Conservation (phyloP, 2,329 filamentous ascomycete species). For the Verticillium isaacii region DNA sequence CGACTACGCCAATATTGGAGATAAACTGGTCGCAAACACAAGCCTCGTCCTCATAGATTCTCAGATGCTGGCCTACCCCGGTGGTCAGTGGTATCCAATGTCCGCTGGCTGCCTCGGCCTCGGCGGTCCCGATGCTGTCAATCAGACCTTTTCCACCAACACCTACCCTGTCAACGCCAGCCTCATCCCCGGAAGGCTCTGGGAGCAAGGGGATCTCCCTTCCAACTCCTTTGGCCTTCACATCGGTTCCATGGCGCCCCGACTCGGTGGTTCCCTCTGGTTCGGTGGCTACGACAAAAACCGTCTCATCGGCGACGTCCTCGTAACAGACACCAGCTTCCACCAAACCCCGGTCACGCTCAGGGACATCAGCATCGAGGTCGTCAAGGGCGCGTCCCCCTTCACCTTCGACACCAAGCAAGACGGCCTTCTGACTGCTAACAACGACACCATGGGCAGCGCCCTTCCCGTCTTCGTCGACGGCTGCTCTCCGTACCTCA, state of each 20-base stretch:
- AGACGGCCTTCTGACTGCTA: conserved; percentile 20
- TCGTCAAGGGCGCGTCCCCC: conserved; percentile 32
- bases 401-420: conserved; percentile 19
- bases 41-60: conserved; percentile 19
- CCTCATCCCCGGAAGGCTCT: conserved; percentile 22
- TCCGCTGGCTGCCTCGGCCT: conserved; percentile 25
- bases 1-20: background rate
- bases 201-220: conserved; percentile 17
- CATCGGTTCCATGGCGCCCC: conserved; percentile 29
- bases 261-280: conserved; percentile 27
- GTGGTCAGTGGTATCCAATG: conserved; percentile 21
- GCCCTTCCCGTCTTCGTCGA: conserved; percentile 24
- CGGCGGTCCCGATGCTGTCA: conserved; percentile 19
- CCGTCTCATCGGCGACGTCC: conserved; percentile 28
- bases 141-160: conserved; percentile 19
- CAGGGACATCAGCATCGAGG: conserved; percentile 32
- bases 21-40: conserved; percentile 15
- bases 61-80: conserved; percentile 22
- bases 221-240: conserved; percentile 38
- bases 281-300: conserved; percentile 36
- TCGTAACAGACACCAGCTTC: conserved; percentile 12
- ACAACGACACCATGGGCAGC: conserved; percentile 18
- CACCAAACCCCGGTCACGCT: conserved; percentile 23
- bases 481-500: conserved; percentile 33
- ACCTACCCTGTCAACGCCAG: conserved; percentile 21